Base-by-base conservation (phyloP, 192 early-diverging fungal genomes). In the Entrophospora sp. region DNA sequence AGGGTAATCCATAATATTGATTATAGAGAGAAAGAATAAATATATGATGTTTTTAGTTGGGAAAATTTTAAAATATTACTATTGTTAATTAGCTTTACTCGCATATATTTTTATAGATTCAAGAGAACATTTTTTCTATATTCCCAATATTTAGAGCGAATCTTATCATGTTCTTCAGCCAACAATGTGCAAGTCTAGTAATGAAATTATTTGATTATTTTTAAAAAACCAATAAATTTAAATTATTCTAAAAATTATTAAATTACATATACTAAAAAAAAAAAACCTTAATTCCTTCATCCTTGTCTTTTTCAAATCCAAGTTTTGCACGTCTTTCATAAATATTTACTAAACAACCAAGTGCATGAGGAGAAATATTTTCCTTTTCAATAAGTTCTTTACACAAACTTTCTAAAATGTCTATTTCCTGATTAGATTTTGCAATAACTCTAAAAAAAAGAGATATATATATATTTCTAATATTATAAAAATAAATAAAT, bases 81-180 rank as follows among this genome's bases (percentile, higher is more conserved):
- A n/a, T n/a, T n/a, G n/a, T n/a, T n/a, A n/a, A n/a, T n/a, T n/a
- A n/a, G n/a, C n/a, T n/a, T n/a, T n/a, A n/a, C n/a, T n/a, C n/a
- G n/a, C n/a, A n/a, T n/a, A n/a, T n/a, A n/a, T n/a, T n/a, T n/a
- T n/a, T n/a, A n/a, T n/a, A n/a, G n/a, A n/a, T n/a, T n/a, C n/a
- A n/a, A n/a, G n/a, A 76, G 57, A 27, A 65, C 71, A 22, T 38
- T 38, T 66, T 75, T 81, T 18, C 75, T 72, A 73, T 83, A 87
- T 27, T 69, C 57, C 89, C 89, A 91, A 68, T 88, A 89, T 40
- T 79, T 81, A 55, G 69, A 38, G n/a, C 89, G 77, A 53, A 88
- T 80, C 4, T 76, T 69, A 69, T 91, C 89, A 16, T 81, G 62
- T 43, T 79, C 75, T 32, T 79, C 71, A 14, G 81, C 86, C 18